Evolutionary conservation across 169 alveolate species (phyloP).

Genomic region (Cryptosporidium sp.): DNA sequence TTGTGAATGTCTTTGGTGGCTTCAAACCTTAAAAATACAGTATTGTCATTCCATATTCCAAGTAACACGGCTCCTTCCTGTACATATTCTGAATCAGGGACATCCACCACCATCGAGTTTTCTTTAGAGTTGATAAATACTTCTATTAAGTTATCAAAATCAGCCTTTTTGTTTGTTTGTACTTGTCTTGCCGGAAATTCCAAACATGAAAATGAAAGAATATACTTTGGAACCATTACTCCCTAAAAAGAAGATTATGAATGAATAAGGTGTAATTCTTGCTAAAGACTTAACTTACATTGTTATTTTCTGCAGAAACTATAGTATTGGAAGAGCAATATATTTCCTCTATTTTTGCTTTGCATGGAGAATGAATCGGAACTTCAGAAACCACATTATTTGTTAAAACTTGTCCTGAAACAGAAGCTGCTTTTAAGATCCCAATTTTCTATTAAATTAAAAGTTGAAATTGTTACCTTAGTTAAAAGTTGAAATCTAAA

Average conservation of each 20-base stretch:
- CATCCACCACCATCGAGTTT: conserved; percentile 4
- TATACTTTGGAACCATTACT: conserved; percentile 43
- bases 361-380: conserved; percentile 37
- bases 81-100: conserved; percentile 27
- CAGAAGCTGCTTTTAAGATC: background rate
- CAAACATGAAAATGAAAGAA: conserved; percentile 41
- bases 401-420: background rate
- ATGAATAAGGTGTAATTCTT: background rate
- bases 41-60: conserved; percentile 39
- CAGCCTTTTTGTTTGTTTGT: background rate
- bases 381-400: background rate
- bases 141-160: background rate
- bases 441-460: background rate
- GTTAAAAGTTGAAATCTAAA: background rate
- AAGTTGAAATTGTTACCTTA: background rate
- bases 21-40: conserved; percentile 23
- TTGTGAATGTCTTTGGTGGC: background rate
- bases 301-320: conserved; percentile 20
- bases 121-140: background rate
- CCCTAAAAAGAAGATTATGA: conserved; percentile 13
- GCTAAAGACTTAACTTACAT: conserved; percentile 46
- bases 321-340: background rate
- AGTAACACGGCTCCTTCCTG: conserved; percentile 18
- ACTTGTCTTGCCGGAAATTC: conserved; percentile 4
- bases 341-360: conserved; percentile 9